These are phyloP conservation scores for Arachis monticola DNA, from an alignment of 331 rosid genomes.

Conservation along the genomic window DNA sequence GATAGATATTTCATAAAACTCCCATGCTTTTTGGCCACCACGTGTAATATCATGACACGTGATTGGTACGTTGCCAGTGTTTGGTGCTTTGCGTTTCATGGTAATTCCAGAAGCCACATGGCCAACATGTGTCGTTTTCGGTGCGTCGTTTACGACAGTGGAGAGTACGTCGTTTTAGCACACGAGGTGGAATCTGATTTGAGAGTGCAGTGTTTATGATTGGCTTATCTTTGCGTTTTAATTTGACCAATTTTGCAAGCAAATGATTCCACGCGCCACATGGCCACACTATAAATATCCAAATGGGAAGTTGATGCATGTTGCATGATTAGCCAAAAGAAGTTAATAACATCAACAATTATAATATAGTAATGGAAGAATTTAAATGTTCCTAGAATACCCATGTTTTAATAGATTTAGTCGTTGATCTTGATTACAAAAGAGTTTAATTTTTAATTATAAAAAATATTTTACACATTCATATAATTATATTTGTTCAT, in stretches of 20 bases:
- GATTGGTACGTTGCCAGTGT: slow-evolving; percentile 1
- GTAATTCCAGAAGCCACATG: slow-evolving; percentile 35
- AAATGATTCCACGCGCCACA: slow-evolving; percentile 36
- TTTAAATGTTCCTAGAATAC: no score
- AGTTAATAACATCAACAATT: no score
- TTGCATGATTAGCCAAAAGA: no score
- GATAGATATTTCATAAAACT: background rate
- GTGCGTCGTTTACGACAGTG: background rate
- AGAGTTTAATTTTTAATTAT: no score
- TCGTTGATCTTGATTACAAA: no score
- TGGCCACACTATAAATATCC: background rate
- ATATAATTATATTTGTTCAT: no score
- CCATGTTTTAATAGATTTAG: no score
- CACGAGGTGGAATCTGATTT: slow-evolving; percentile 35
- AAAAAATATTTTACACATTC: no score
- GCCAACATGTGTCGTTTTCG: background rate
- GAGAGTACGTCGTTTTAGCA: slow-evolving; percentile 28
- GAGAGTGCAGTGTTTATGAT: background rate
- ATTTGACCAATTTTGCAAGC: background rate
- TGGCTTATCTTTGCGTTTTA: background rate
- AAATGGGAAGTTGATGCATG: background rate
- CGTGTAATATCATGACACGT: slow-evolving; percentile 21
- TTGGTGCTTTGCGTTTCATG: background rate
- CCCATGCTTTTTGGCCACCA: background rate
- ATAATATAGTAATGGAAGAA: no score